Conservation (phyloP, 495 filamentous ascomycete species). For the Neurospora sp. region DNA sequence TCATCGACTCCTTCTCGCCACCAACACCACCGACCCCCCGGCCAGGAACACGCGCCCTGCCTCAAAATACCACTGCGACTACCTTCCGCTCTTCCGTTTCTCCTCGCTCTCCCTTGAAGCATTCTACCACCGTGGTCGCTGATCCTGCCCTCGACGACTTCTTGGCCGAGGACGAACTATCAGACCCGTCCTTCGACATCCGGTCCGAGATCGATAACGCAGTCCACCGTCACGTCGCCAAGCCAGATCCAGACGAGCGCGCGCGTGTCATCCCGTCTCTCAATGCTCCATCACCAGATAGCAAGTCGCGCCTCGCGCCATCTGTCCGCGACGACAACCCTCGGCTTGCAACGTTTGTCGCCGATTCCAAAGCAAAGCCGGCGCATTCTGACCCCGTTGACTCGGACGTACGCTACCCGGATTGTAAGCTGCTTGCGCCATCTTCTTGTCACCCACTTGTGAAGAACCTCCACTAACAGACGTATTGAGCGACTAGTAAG, state of each 20-base stretch:
- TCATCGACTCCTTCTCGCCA: slow-evolving; percentile 13
- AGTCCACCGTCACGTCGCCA: not conserved
- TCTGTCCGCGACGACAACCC: slow-evolving; percentile 1
- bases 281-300: not conserved
- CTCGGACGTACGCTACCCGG: slow-evolving; percentile 30
- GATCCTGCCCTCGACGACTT: slow-evolving; percentile 5
- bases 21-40: not conserved
- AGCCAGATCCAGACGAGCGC: not conserved
- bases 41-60: not conserved
- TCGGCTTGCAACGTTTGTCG: slow-evolving; percentile 8
- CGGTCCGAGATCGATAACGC: not conserved
- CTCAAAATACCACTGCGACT: not conserved
- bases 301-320: slow-evolving; percentile 8
- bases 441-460: not conserved
- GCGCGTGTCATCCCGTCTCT: not conserved
- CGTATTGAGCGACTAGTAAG: slow-evolving; percentile 59
- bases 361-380: slow-evolving; percentile 8
- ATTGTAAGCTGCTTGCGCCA: slow-evolving; percentile 30
- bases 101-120: not conserved
- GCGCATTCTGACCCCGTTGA: slow-evolving; percentile 2
- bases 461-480: slow-evolving; percentile 34
- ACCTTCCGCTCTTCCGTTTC: not conserved
- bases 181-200: slow-evolving; percentile 18
- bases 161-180: slow-evolving; percentile 6
- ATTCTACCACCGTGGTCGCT: not conserved